A percentile compares a stretch with the other conserved stretches of the same genome.
Conservation (phyloP, 1,284 basidiomycete species). For the Cutaneotrichosporon cutaneum region DNA sequence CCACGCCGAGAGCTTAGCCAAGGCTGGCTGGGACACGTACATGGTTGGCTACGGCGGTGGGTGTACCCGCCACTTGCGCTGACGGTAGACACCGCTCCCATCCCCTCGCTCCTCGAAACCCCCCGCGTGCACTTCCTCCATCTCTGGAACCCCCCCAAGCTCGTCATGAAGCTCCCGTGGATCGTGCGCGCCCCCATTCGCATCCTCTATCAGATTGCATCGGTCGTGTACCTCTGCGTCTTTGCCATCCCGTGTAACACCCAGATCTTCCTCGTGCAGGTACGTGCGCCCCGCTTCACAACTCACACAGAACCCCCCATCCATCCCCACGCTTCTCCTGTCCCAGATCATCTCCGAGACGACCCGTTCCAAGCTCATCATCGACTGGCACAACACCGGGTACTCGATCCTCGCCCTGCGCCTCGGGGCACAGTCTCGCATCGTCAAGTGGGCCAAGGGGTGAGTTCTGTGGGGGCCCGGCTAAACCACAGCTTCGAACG, state of each 20-base stretch:
- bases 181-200: constrained; percentile 76
- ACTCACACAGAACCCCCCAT: constrained; percentile 82
- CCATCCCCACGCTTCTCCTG: constrained; percentile 86
- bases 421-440: constrained; percentile 64
- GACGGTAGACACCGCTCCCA: constrained; percentile 66
- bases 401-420: constrained; percentile 88
- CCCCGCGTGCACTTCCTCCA: constrained; percentile 66
- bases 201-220: constrained; percentile 66
- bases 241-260: constrained; percentile 67
- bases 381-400: constrained; percentile 99
- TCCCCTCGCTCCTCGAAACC: constrained; percentile 64
- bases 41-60: constrained; percentile 83
- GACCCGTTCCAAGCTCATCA: constrained; percentile 78
- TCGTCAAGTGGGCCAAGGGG: constrained; percentile 75
- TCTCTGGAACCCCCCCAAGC: constrained; percentile 64
- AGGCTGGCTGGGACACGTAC: constrained; percentile 73
- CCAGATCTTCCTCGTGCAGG: constrained; percentile 86
- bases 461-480: constrained; percentile 45
- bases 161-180: constrained; percentile 65
- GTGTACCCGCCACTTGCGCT: constrained; percentile 25
- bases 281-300: constrained; percentile 48
- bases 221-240: constrained; percentile 62
- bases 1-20: constrained; percentile 87
- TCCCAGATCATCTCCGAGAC: constrained; percentile 71
- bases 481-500: constrained; percentile 67